These are phyloP conservation scores for Penicillium coprophilum DNA, from an alignment of 495 filamentous ascomycete genomes.

Conservation along the genomic window DNA sequence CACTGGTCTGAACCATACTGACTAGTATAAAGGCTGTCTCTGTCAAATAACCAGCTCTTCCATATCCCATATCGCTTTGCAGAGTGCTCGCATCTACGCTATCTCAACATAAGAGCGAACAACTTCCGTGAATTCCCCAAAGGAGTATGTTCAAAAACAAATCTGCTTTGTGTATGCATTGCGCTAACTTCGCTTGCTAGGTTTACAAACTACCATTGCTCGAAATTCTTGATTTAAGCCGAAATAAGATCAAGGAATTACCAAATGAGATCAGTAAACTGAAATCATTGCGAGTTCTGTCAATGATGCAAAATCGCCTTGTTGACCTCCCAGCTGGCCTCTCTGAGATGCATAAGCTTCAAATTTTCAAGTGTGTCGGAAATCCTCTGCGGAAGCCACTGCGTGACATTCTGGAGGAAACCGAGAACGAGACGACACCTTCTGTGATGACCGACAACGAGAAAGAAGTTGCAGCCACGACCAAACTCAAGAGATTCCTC, in stretches of 20 bases:
- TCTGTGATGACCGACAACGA: slow-evolving; percentile 53
- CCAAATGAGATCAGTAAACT: slow-evolving; percentile 78
- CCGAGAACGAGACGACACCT: slow-evolving; percentile 43
- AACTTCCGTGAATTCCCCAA: slow-evolving; percentile 83
- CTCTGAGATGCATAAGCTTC: slow-evolving; percentile 83
- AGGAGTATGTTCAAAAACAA: slow-evolving; percentile 58
- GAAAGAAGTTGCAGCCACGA: slow-evolving; percentile 67
- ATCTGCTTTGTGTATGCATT: neutral
- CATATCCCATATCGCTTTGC: slow-evolving; percentile 77
- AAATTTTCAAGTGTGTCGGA: slow-evolving; percentile 81
- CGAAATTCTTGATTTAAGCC: slow-evolving; percentile 88
- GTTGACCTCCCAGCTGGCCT: slow-evolving; percentile 77
- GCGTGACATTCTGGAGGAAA: slow-evolving; percentile 43
- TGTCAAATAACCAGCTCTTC: slow-evolving; percentile 84
- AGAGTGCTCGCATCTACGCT: slow-evolving; percentile 84
- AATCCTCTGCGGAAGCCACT: slow-evolving; percentile 67
- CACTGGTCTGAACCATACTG: slow-evolving; percentile 2
- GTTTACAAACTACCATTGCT: slow-evolving; percentile 80
- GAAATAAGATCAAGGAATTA: slow-evolving; percentile 75
- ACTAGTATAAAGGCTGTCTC: slow-evolving; percentile 62
- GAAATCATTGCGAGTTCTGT: slow-evolving; percentile 72
- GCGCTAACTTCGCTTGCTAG: slow-evolving; percentile 42
- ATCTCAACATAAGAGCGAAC: slow-evolving; percentile 92
- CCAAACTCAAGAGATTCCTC: slow-evolving; percentile 74
- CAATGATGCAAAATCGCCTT: slow-evolving; percentile 81